Percentiles rank a stretch among this genome's conserved stretches.
Conservation (phyloP, 2,329 filamentous ascomycete genomes). For the Hysterium pulicare region DNA sequence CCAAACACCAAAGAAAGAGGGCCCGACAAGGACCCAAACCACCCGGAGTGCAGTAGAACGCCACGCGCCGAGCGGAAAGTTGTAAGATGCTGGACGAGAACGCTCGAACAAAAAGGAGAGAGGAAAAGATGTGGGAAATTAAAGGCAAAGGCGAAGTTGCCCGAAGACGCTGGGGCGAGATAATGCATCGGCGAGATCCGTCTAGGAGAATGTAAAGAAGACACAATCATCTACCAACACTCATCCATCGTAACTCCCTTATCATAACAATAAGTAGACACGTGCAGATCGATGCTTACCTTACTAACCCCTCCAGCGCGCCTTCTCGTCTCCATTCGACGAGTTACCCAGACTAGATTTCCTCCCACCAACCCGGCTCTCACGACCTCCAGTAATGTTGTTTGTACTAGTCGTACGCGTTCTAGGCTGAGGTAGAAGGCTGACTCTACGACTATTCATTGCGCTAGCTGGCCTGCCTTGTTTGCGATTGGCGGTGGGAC, state of each 20-base stretch:
- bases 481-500: constrained; percentile 24
- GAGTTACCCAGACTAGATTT: constrained; percentile 3
- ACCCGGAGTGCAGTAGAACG: not conserved
- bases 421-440: constrained; percentile 27
- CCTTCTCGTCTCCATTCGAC: not conserved
- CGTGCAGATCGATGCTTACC: too few relatives aligned
- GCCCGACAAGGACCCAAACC: too few relatives aligned
- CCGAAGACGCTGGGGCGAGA: not conserved
- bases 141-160: not conserved
- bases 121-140: not conserved
- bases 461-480: constrained; percentile 23
- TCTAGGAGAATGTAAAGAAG: not conserved
- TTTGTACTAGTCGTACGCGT: constrained; percentile 21
- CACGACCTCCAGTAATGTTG: constrained; percentile 11
- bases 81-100: not conserved
- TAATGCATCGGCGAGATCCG: not conserved
- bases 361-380: constrained; percentile 22
- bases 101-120: not conserved
- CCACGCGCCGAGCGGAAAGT: not conserved
- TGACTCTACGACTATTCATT: constrained; percentile 27
- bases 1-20: not conserved
- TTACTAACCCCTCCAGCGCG: constrained; percentile 2
- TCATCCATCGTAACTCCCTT: too few relatives aligned
- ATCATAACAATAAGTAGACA: too few relatives aligned
- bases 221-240: too few relatives aligned